Conservation (phyloP, 352 stramenopile species). For the Phytophthora kernoviae region DNA sequence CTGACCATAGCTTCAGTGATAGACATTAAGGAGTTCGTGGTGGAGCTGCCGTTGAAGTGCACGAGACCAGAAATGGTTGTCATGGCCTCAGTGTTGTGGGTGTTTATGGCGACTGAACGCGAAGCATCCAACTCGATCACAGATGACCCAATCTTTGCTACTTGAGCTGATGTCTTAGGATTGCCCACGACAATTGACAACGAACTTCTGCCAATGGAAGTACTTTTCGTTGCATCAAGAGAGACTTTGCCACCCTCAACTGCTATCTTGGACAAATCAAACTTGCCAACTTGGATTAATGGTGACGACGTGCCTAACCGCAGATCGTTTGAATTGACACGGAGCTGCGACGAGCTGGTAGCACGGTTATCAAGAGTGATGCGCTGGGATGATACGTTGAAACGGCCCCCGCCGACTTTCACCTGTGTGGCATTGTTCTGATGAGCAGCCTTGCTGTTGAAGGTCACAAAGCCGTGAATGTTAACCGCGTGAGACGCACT, state of each 20-base stretch:
- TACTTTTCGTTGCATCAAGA: slow-evolving; percentile 32
- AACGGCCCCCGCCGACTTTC: slow-evolving; percentile 41
- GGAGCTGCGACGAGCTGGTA: slow-evolving; percentile 38
- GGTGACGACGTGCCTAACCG: slow-evolving; percentile 35
- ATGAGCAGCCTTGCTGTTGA: slow-evolving; percentile 50
- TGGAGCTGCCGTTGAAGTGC: slow-evolving; percentile 35
- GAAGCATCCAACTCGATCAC: slow-evolving; percentile 36
- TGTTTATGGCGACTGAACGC: slow-evolving; percentile 32
- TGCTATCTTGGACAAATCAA: slow-evolving; percentile 22
- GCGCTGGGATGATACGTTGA: slow-evolving; percentile 47
- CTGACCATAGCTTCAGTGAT: slow-evolving; percentile 30
- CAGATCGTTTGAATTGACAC: slow-evolving; percentile 50
- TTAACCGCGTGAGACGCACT: slow-evolving; percentile 54
- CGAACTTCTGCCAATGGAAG: slow-evolving; percentile 32
- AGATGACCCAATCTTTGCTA: slow-evolving; percentile 38
- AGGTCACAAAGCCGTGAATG: slow-evolving; percentile 54
- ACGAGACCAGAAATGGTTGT: slow-evolving; percentile 40
- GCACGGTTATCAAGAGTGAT: slow-evolving; percentile 57
- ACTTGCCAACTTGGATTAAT: slow-evolving; percentile 37
- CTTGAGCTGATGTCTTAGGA: slow-evolving; percentile 23
- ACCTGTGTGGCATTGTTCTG: slow-evolving; percentile 51
- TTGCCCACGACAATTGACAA: slow-evolving; percentile 34
- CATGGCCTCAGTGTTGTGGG: slow-evolving; percentile 16
- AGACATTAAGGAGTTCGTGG: slow-evolving; percentile 17
- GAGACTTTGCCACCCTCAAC: slow-evolving; percentile 25